phyloP scores from a whole-genome alignment of 1,284 basidiomycete species.

The Hemileia vastatrix region DNA sequence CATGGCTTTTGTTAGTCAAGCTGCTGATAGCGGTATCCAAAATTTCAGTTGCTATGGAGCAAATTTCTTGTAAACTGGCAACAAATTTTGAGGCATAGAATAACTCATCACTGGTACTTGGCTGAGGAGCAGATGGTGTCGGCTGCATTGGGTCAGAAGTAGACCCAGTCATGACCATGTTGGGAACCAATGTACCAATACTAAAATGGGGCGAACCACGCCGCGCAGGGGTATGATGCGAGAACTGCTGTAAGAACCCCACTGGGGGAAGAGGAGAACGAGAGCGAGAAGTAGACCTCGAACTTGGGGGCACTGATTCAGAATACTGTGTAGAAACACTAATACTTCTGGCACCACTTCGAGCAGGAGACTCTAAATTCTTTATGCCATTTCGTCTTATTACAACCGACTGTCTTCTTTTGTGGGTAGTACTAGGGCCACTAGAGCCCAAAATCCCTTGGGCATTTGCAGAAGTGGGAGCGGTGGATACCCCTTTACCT shows the following conservation, averaged over 20 bases:
- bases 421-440: neutral
- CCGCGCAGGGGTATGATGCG: constrained; percentile 27
- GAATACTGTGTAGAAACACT: constrained; percentile 53
- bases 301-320: constrained; percentile 61
- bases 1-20: constrained; percentile 71
- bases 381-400: constrained; percentile 15
- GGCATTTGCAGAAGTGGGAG: neutral
- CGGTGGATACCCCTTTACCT: neutral
- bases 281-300: constrained; percentile 90
- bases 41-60: constrained; percentile 87
- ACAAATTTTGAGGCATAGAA: constrained; percentile 63
- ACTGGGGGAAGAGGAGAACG: constrained; percentile 70
- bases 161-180: neutral
- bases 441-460: no score
- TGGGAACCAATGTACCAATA: constrained; percentile 48
- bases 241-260: constrained; percentile 53
- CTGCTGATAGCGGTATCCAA: constrained; percentile 77
- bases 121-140: no score
- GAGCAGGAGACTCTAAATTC: constrained; percentile 16
- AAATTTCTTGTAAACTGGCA: constrained; percentile 80
- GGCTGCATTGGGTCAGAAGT: neutral
- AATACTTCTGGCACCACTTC: constrained; percentile 22
- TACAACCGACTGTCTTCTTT: constrained; percentile 7
- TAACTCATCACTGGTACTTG: constrained; percentile 22
- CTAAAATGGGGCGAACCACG: constrained; percentile 53